These are phyloP conservation scores for Tritrichomonas foetus DNA, from an alignment of 208 protist species.

Conservation along the genomic window DNA sequence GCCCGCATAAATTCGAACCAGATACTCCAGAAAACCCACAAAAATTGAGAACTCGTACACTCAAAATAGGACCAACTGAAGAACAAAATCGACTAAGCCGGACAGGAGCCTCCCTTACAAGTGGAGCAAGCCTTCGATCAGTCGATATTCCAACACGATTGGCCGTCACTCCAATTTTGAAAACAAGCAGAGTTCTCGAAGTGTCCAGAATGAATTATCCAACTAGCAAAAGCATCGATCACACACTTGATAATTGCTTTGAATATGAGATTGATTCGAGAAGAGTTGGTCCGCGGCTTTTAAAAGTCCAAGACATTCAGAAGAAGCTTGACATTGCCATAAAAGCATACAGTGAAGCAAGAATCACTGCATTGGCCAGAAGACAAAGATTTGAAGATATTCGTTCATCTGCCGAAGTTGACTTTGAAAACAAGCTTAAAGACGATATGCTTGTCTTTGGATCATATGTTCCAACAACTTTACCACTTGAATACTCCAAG, in stretches of 20 bases:
- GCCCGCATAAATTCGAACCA: neutral
- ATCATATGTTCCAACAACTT: neutral
- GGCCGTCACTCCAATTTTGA: neutral
- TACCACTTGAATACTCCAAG: conserved; percentile 10
- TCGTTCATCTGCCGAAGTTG: neutral
- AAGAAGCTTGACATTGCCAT: neutral
- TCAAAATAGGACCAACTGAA: neutral
- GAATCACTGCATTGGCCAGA: neutral
- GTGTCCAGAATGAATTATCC: neutral
- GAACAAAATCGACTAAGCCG: no score
- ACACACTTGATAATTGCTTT: neutral
- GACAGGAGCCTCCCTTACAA: no score
- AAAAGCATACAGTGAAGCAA: neutral
- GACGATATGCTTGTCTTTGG: neutral
- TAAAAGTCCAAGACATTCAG: neutral
- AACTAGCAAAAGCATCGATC: neutral
- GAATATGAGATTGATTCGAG: neutral
- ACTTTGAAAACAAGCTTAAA: neutral
- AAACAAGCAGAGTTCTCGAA: neutral
- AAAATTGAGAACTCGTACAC: neutral
- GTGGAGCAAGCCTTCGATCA: no score
- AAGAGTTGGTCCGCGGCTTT: neutral
- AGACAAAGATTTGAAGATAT: neutral
- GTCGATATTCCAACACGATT: no score
- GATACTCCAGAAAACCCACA: neutral